Conservation (phyloP, 176 grass and related monocot species). For the Phoenix dactylifera region DNA sequence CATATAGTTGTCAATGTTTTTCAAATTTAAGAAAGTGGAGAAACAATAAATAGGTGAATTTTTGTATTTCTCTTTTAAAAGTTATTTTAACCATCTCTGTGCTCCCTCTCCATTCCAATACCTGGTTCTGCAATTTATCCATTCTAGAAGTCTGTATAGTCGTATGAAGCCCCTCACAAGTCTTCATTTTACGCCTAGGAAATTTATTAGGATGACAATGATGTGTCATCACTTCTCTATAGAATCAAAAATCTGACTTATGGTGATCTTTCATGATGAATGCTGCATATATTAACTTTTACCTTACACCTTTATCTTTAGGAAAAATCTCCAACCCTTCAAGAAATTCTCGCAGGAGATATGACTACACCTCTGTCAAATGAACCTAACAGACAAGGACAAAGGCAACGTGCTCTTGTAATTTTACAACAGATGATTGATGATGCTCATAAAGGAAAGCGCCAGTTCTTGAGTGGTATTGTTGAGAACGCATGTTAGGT, state of each 20-base stretch:
- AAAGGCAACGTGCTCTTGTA: conserved; percentile 90
- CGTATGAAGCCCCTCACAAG: background rate
- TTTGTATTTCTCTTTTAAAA: too few species aligned
- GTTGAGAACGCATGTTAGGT: too few species aligned
- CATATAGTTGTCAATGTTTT: too few species aligned
- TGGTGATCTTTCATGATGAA: background rate
- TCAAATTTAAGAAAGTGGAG: too few species aligned
- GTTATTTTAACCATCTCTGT: too few species aligned
- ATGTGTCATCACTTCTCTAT: too few species aligned
- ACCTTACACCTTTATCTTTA: conserved; percentile 26
- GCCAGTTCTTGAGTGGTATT: conserved; percentile 87
- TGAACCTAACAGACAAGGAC: conserved; percentile 70
- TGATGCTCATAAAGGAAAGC: conserved; percentile 93
- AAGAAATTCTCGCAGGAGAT: conserved; percentile 44
- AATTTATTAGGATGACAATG: too few species aligned
- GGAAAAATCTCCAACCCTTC: conserved; percentile 63
- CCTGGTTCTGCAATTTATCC: too few species aligned
- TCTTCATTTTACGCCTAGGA: background rate
- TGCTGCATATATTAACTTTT: background rate
- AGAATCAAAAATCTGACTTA: too few species aligned
- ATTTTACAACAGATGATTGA: conserved; percentile 95
- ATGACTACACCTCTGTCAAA: conserved; percentile 42
- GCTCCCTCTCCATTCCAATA: too few species aligned
- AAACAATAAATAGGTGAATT: too few species aligned
- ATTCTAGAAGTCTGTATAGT: too few species aligned